Conservation (phyloP, 352 stramenopile genomes). For the Globisporangium sylvaticum region DNA sequence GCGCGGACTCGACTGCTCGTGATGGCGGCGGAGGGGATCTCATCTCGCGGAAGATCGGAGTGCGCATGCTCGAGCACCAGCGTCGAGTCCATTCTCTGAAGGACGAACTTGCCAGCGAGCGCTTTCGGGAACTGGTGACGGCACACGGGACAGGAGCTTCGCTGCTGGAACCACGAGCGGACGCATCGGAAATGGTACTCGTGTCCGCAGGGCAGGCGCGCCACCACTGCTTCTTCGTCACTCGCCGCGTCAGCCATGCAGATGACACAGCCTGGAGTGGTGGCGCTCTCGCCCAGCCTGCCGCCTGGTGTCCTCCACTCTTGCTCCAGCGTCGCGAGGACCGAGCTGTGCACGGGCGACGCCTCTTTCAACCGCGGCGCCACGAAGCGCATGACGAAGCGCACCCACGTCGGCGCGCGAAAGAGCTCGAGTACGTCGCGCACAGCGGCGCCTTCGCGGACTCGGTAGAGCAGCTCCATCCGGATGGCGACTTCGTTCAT, state of each 20-base stretch:
- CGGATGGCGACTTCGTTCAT: slow-evolving; percentile 47
- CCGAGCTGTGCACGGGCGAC: slow-evolving; percentile 35
- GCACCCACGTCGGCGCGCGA: slow-evolving; percentile 44
- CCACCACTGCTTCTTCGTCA: slow-evolving; percentile 23
- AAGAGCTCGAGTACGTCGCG: slow-evolving; percentile 57
- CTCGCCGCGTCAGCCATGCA: slow-evolving; percentile 74
- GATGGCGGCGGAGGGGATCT: neutral
- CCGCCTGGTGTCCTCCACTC: slow-evolving; percentile 18
- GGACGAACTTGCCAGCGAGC: slow-evolving; percentile 3
- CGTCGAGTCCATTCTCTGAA: slow-evolving; percentile 1
- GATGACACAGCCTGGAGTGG: slow-evolving; percentile 51
- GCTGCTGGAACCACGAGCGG: slow-evolving; percentile 60
- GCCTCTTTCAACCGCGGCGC: slow-evolving; percentile 58
- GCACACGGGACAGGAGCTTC: slow-evolving; percentile 76
- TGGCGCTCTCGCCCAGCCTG: slow-evolving; percentile 14
- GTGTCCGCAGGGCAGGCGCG: slow-evolving; percentile 86
- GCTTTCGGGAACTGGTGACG: slow-evolving; percentile 46
- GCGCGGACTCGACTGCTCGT: neutral
- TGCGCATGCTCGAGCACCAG: neutral
- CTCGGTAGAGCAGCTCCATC: slow-evolving; percentile 61
- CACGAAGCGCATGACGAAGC: slow-evolving; percentile 60
- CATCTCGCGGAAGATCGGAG: neutral
- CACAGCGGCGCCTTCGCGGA: slow-evolving; percentile 34
- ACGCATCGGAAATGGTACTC: slow-evolving; percentile 79
- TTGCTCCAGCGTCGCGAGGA: slow-evolving; percentile 31